These are phyloP conservation scores for Starmerella sirachaensis DNA, from an alignment of 805 yeast genomes.

Conservation along the genomic window DNA sequence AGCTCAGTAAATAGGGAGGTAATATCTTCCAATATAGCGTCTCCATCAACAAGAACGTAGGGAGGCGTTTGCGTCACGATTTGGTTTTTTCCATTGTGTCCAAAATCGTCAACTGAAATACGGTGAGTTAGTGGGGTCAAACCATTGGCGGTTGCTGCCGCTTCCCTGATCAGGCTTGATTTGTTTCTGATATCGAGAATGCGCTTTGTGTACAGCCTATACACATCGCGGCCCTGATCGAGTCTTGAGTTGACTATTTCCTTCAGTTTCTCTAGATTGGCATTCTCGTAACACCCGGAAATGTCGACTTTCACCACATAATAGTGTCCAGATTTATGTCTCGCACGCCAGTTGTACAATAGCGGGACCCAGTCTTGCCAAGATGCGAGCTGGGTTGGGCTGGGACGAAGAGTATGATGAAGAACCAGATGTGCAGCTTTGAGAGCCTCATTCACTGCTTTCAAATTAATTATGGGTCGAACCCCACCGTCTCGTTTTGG, in stretches of 20 bases:
- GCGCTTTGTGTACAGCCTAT: not conserved
- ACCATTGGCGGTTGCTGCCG: constrained; percentile 1
- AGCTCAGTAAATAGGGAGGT: constrained; percentile 44
- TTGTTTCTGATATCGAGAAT: not conserved
- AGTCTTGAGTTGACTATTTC: constrained; percentile 4
- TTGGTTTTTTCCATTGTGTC: too few relatives aligned
- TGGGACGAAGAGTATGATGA: constrained; percentile 34
- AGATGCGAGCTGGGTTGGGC: not conserved
- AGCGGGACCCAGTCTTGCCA: constrained; percentile 36
- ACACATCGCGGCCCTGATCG: not conserved
- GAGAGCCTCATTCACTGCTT: constrained; percentile 10
- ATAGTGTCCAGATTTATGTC: constrained; percentile 28
- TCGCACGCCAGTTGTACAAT: constrained; percentile 29
- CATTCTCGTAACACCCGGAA: constrained; percentile 60
- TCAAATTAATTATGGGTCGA: constrained; percentile 19
- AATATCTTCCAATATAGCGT: constrained; percentile 28
- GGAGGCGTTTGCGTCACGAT: too few relatives aligned
- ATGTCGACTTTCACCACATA: constrained; percentile 64
- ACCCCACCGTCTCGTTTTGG: constrained; percentile 18
- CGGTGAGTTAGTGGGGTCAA: too few relatives aligned
- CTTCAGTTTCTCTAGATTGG: constrained; percentile 26
- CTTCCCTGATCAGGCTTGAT: not conserved
- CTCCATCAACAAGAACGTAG: constrained; percentile 2
- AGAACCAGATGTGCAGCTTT: constrained; percentile 20
- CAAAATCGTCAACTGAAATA: too few relatives aligned